Evolutionary conservation across 805 yeast species (phyloP).

Genomic region (Hermanozyma aechmeae): DNA sequence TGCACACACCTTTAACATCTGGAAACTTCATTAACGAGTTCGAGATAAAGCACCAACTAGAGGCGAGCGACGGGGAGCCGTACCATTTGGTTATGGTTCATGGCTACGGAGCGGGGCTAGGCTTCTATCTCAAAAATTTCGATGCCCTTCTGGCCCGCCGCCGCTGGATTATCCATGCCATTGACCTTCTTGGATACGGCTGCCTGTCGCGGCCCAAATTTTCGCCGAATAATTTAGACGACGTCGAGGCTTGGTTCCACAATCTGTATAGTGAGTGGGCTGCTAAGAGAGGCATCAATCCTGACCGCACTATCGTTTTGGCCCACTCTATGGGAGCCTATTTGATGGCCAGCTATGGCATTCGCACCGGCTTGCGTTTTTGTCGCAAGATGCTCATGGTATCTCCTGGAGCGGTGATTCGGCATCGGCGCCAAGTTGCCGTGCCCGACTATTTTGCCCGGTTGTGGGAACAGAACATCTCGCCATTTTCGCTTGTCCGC

Average conservation of each 20-base stretch:
- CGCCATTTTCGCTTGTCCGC: constrained; percentile 79
- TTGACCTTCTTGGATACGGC: constrained; percentile 88
- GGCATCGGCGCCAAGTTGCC: constrained; percentile 30
- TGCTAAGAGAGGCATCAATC: constrained; percentile 32
- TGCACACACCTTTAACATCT: constrained; percentile 19
- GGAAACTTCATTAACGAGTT: constrained; percentile 31
- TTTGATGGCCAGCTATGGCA: constrained; percentile 58
- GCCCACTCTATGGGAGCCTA: constrained; percentile 96
- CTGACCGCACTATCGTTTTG: constrained; percentile 41
- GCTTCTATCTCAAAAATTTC: constrained; percentile 32
- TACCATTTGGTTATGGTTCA: constrained; percentile 35
- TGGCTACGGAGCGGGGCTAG: constrained; percentile 39
- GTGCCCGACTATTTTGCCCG: constrained; percentile 72
- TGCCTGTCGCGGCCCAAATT: constrained; percentile 76
- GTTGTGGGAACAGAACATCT: constrained; percentile 79
- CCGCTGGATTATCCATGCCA: constrained; percentile 71
- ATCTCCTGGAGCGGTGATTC: constrained; percentile 82
- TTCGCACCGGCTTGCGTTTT: constrained; percentile 43
- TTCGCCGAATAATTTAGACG: constrained; percentile 24
- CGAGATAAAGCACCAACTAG: constrained; percentile 21
- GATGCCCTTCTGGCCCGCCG: constrained; percentile 17
- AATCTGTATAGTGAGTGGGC: constrained; percentile 64
- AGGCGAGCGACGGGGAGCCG: constrained; percentile 8
- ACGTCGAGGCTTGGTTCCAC: constrained; percentile 55
- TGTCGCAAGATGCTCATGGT: constrained; percentile 66